phyloP scores from a whole-genome alignment of 768 basidiomycete genomes.

The Trametes coccinea region DNA sequence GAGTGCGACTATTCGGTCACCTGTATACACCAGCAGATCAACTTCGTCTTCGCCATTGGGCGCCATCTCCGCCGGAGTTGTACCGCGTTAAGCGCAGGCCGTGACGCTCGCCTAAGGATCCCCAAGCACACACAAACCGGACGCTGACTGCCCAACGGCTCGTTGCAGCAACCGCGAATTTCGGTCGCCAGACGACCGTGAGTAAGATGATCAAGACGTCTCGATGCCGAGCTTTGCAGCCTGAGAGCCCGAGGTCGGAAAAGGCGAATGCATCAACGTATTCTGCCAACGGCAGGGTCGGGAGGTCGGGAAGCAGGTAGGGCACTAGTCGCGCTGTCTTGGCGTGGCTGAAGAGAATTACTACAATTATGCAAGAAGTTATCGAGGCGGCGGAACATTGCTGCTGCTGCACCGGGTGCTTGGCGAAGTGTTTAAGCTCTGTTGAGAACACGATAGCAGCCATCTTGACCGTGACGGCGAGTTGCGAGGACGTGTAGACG shows the following conservation, averaged over 20 bases:
- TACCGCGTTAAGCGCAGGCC: not conserved
- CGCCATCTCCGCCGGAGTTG: not conserved
- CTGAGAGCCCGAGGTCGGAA: constrained; percentile 2
- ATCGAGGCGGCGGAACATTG: too few relatives aligned
- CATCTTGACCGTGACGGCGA: too few relatives aligned
- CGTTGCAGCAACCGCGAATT: not conserved
- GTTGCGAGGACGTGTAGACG: too few relatives aligned
- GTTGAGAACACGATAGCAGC: too few relatives aligned
- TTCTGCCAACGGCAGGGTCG: not conserved
- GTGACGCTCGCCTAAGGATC: constrained; percentile 7
- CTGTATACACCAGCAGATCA: not conserved
- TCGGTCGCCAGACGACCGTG: not conserved
- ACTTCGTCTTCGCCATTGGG: not conserved
- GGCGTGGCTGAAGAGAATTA: not conserved
- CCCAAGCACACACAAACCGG: constrained; percentile 16
- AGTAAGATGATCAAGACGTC: constrained; percentile 1
- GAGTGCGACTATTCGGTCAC: constrained; percentile 7
- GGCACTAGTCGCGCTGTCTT: not conserved
- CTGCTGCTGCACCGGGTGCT: too few relatives aligned
- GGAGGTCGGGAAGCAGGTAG: not conserved
- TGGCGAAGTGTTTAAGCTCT: too few relatives aligned
- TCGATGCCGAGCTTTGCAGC: not conserved
- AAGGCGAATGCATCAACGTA: not conserved
- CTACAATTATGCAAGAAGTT: not conserved
- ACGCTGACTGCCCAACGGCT: not conserved